These are phyloP conservation scores for Aspergillus tamarii DNA, from an alignment of 2,329 filamentous ascomycete species.

Conservation along the genomic window DNA sequence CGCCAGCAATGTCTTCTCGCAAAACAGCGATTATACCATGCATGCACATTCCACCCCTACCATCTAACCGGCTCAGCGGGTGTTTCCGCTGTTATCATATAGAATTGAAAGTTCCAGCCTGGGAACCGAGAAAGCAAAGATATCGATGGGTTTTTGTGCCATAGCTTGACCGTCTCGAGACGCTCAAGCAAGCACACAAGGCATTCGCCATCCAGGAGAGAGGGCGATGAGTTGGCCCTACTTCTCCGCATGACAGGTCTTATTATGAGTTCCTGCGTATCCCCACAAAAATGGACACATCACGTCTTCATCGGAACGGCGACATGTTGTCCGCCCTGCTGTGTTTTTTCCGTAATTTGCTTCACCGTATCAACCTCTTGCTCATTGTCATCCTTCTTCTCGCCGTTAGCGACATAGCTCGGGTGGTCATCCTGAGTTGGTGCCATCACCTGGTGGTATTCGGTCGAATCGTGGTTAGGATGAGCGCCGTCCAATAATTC, in stretches of 20 bases:
- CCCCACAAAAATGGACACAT: neutral
- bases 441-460: conserved; percentile 34
- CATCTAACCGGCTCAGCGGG: conserved; percentile 1
- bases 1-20: neutral
- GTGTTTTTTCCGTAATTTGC: conserved; percentile 20
- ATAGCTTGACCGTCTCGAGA: neutral
- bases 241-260: neutral
- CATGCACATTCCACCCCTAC: conserved; percentile 2
- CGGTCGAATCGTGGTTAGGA: conserved; percentile 58
- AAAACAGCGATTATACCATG: conserved; percentile 8
- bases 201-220: neutral
- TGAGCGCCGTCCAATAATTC: conserved; percentile 52
- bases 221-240: neutral
- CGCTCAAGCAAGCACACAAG: neutral
- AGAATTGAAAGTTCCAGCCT: conserved; percentile 23
- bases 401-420: conserved; percentile 24
- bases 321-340: conserved; percentile 16
- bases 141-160: neutral
- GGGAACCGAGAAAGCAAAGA: conserved; percentile 19
- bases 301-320: conserved; percentile 14
- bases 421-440: conserved; percentile 34
- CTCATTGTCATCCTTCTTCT: conserved; percentile 39
- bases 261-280: neutral
- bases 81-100: conserved; percentile 5
- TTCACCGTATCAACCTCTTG: conserved; percentile 38